These are phyloP conservation scores for Coniferiporia weirii DNA, from an alignment of 1,284 basidiomycete species.

Conservation along the genomic window DNA sequence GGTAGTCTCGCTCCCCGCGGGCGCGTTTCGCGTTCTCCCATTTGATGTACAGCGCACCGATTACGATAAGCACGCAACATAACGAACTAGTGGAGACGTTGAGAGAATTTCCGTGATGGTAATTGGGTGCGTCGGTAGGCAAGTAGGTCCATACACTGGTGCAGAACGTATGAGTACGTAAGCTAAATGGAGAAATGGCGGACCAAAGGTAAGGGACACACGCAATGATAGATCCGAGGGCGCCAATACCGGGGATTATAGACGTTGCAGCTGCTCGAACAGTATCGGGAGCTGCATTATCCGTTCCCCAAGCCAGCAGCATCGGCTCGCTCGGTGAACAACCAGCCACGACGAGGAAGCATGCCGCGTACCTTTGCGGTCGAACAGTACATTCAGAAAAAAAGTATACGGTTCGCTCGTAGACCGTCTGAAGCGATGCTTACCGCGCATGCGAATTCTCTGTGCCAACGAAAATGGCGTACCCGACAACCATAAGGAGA, in stretches of 20 bases:
- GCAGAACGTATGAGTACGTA: background rate
- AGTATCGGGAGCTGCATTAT: conserved; percentile 41
- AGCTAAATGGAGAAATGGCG: background rate
- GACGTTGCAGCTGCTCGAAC: conserved; percentile 36
- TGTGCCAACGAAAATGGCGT: conserved; percentile 35
- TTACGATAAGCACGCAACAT: conserved; percentile 28
- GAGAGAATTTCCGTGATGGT: conserved; percentile 38
- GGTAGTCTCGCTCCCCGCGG: conserved; percentile 36
- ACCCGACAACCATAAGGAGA: conserved; percentile 32
- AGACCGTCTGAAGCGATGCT: background rate
- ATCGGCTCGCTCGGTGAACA: conserved; percentile 32
- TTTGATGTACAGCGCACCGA: conserved; percentile 31
- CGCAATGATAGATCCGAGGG: conserved; percentile 37
- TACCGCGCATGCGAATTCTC: conserved; percentile 34
- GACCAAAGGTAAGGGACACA: conserved; percentile 20
- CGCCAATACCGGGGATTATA: conserved; percentile 35
- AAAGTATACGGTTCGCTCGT: background rate
- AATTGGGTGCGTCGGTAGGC: conserved; percentile 36
- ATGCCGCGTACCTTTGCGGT: conserved; percentile 34
- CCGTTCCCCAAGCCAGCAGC: conserved; percentile 37
- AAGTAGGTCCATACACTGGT: conserved; percentile 37
- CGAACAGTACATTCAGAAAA: background rate
- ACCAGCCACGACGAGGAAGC: conserved; percentile 34
- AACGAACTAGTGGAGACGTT: conserved; percentile 35
- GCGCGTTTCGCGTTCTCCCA: conserved; percentile 38